phyloP scores from a whole-genome alignment of 495 filamentous ascomycete genomes.

The Penicillium lagena region DNA sequence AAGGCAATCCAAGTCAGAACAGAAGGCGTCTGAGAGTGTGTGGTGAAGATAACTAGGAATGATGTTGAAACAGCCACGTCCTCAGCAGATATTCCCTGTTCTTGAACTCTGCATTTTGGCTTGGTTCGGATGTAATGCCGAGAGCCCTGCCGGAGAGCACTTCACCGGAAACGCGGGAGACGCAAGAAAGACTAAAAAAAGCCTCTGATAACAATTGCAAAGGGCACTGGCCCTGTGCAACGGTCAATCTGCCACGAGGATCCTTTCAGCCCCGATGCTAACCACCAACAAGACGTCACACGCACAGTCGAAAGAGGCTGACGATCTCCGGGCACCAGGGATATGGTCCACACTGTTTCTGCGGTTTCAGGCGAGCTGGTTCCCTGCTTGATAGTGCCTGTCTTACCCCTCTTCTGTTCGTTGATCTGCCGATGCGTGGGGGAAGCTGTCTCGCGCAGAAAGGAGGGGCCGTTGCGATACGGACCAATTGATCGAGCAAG shows the following conservation, averaged over 20 bases:
- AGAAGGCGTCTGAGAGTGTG: constrained; percentile 25
- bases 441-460: constrained; percentile 33
- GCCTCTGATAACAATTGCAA: constrained; percentile 36
- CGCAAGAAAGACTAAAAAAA: constrained; percentile 6
- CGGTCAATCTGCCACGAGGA: constrained; percentile 11
- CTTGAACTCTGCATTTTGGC: constrained; percentile 48
- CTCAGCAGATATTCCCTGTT: constrained; percentile 37
- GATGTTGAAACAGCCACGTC: constrained; percentile 35
- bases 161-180: constrained; percentile 21
- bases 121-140: constrained; percentile 38
- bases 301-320: constrained; percentile 5
- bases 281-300: constrained; percentile 19
- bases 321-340: constrained; percentile 19
- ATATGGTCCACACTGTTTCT: constrained; percentile 13
- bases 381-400: constrained; percentile 13
- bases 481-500: constrained; percentile 29
- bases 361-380: constrained; percentile 17
- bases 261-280: constrained; percentile 13
- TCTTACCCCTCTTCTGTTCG: constrained; percentile 27
- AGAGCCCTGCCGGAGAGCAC: constrained; percentile 42
- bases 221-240: constrained; percentile 32
- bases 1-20: constrained; percentile 32
- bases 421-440: constrained; percentile 34
- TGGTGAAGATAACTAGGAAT: constrained; percentile 21
- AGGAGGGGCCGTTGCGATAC: constrained; percentile 23